A percentile compares a stretch with the other conserved stretches of the same genome.
phyloP scores from a whole-genome alignment of 225 moss, liverwort and hornwort species.

The Rhytidiadelphus loreus region DNA sequence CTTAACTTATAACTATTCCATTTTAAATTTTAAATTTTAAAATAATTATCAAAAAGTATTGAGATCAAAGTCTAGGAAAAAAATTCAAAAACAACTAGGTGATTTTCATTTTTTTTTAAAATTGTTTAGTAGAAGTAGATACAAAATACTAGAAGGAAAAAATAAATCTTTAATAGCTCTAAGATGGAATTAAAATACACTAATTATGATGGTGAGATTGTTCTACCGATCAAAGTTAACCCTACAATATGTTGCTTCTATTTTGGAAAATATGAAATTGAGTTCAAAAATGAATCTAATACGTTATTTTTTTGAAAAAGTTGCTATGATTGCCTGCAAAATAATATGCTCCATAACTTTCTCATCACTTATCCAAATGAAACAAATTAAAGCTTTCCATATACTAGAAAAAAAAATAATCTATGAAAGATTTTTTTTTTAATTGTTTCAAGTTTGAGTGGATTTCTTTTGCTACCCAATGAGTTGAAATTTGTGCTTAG shows the following conservation, averaged over 20 bases:
- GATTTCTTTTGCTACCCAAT: not conserved
- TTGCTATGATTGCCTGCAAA: fast-evolving
- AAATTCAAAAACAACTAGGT: not conserved
- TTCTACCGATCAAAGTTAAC: not conserved
- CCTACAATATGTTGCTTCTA: fast-evolving
- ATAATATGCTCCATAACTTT: not conserved
- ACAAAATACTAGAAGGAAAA: not conserved
- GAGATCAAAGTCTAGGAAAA: not conserved
- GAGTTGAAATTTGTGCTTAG: not conserved
- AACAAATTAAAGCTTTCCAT: fast-evolving
- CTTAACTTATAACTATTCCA: not conserved
- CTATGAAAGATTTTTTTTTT: fast-evolving
- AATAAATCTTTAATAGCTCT: not conserved
- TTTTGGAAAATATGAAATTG: not conserved
- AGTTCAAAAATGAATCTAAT: not conserved
- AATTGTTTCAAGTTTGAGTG: not conserved
- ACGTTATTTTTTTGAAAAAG: fast-evolving
- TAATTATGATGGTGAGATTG: not conserved
- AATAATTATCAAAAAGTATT: not conserved
- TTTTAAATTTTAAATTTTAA: not conserved
- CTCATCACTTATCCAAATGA: not conserved
- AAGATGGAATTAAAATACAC: not conserved
- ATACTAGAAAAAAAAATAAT: not conserved
- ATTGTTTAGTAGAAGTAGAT: not conserved
- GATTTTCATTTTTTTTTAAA: not conserved